These are phyloP conservation scores for Andrographis paniculata DNA, from an alignment of 305 asterid genomes.

Conservation along the genomic window DNA sequence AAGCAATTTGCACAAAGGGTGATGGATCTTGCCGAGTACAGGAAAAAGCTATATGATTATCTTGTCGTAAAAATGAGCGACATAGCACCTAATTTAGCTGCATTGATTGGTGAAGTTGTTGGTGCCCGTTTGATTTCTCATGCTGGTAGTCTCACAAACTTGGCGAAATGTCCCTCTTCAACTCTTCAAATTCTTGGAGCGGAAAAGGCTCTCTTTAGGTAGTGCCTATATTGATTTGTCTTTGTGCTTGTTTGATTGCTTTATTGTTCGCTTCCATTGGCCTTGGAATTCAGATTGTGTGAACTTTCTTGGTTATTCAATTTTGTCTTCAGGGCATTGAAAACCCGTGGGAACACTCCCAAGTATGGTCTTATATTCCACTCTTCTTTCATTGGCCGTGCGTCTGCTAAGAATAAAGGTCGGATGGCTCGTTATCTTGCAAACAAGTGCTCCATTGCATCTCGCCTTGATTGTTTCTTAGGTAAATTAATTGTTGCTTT, in stretches of 20 bases:
- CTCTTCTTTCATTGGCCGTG: conserved; percentile 97
- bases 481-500: conserved; percentile 27
- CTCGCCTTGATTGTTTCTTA: conserved; percentile 85
- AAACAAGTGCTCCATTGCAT: conserved; percentile 95
- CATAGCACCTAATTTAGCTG: conserved; percentile 93
- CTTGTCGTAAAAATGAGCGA: conserved; percentile 86
- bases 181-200: conserved; percentile 99
- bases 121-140: conserved; percentile 96
- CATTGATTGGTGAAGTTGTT: conserved; percentile 93
- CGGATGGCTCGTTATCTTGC: conserved; percentile 99
- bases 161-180: conserved; percentile 94
- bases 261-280: conserved; percentile 4
- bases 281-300: not conserved
- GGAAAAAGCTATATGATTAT: conserved; percentile 80
- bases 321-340: conserved; percentile 58
- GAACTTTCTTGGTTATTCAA: not conserved
- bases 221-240: not conserved
- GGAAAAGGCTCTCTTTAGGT: conserved; percentile 96
- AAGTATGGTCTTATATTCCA: conserved; percentile 96
- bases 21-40: conserved; percentile 92
- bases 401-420: conserved; percentile 84
- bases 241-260: not conserved
- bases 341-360: conserved; percentile 90
- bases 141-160: conserved; percentile 94
- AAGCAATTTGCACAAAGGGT: conserved; percentile 91